Evolutionary conservation across 1,284 basidiomycete genomes (phyloP).

Genomic region (Apiotrichum montevideense): DNA sequence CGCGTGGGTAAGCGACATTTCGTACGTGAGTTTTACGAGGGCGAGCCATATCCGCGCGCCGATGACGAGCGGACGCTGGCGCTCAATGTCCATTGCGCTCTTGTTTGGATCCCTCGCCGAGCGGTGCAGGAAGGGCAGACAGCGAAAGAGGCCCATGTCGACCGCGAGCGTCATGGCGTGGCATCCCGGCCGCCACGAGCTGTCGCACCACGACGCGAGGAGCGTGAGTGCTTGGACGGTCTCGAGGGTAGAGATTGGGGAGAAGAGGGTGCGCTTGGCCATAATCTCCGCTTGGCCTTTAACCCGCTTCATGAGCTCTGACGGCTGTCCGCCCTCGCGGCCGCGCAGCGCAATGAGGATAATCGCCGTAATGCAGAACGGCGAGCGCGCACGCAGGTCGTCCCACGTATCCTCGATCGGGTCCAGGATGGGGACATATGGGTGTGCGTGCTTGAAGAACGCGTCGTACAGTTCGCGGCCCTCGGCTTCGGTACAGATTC

Average conservation of each 20-base stretch:
- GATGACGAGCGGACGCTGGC: constrained; percentile 6
- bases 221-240: constrained; percentile 24
- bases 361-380: constrained; percentile 26
- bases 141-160: constrained; percentile 29
- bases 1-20: constrained; percentile 25
- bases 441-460: constrained; percentile 26
- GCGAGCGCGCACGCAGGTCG: constrained; percentile 22
- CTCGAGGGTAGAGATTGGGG: constrained; percentile 25
- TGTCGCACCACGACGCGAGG: constrained; percentile 17
- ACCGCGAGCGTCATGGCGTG: constrained; percentile 29
- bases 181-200: constrained; percentile 25
- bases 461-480: constrained; percentile 19
- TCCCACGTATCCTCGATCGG: constrained; percentile 26
- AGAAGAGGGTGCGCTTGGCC: constrained; percentile 25
- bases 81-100: background rate
- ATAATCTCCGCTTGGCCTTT: constrained; percentile 27
- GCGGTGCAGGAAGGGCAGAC: constrained; percentile 20
- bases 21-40: constrained; percentile 5
- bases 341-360: constrained; percentile 17
- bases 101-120: constrained; percentile 5
- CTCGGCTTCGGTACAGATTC: constrained; percentile 16
- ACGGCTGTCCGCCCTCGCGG: constrained; percentile 8
- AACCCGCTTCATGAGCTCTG: constrained; percentile 11
- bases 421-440: constrained; percentile 27
- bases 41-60: constrained; percentile 28